A percentile compares a stretch with the other conserved stretches of the same genome.
These are phyloP conservation scores for Lasiosphaeriaceae sp. DNA, from an alignment of 495 filamentous ascomycete genomes.

Conservation along the genomic window DNA sequence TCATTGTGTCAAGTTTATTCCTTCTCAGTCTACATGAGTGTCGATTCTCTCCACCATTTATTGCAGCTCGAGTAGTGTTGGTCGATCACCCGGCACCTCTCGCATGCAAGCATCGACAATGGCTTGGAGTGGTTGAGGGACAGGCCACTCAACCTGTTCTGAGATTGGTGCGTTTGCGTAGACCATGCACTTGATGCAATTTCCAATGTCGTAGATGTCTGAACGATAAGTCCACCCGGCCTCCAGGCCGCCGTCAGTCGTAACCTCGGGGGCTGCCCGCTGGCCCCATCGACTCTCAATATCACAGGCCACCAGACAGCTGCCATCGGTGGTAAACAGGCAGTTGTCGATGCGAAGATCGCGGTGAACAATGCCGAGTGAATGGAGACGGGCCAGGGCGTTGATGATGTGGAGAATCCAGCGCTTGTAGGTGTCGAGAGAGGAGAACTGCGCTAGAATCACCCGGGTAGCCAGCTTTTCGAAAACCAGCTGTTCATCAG, in stretches of 20 bases:
- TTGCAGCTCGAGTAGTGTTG: not conserved
- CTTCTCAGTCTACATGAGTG: too few relatives aligned
- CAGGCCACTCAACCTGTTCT: slow-evolving; percentile 9
- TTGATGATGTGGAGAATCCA: not conserved
- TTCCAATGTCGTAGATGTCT: slow-evolving; percentile 8
- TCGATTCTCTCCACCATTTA: too few relatives aligned
- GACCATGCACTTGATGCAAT: slow-evolving; percentile 11
- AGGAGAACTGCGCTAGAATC: not conserved
- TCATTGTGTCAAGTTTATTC: too few relatives aligned
- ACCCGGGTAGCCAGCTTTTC: not conserved
- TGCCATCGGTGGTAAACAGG: slow-evolving; percentile 19
- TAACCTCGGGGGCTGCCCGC: too few relatives aligned
- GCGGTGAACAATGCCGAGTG: slow-evolving; percentile 27
- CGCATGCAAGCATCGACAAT: slow-evolving; percentile 11
- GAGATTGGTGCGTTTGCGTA: slow-evolving; percentile 10
- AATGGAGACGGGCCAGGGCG: slow-evolving; percentile 16
- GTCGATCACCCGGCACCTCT: slow-evolving; percentile 3
- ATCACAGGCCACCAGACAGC: slow-evolving; percentile 21
- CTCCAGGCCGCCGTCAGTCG: not conserved
- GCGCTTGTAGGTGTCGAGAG: not conserved
- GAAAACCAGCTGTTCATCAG: slow-evolving; percentile 25
- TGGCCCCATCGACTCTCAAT: slow-evolving; percentile 11
- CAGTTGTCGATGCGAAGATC: slow-evolving; percentile 27
- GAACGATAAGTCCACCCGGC: slow-evolving; percentile 6
- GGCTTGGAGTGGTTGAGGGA: slow-evolving; percentile 1